phyloP scores from a whole-genome alignment of 257 asterid species.

The Asclepias syriaca region DNA sequence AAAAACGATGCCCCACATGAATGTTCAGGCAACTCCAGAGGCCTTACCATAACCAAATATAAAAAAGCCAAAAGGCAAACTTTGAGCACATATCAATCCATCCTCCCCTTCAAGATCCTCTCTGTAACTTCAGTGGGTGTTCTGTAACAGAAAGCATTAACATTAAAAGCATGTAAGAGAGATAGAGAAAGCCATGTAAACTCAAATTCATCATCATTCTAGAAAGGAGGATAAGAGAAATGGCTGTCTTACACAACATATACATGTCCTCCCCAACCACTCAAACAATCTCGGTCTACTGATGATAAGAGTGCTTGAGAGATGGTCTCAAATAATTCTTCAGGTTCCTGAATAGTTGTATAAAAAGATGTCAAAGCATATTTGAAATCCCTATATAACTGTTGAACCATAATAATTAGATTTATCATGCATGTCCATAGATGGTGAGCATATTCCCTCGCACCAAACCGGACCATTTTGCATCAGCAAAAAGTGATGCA shows the following conservation, averaged over 20 bases:
- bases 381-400: no score
- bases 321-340: conserved; percentile 84
- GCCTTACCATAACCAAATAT: not conserved
- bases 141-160: conserved; percentile 32
- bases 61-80: not conserved
- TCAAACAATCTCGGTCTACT: conserved; percentile 90
- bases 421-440: no score
- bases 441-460: no score
- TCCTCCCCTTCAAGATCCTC: conserved; percentile 88
- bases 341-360: conserved; percentile 56
- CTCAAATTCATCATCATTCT: not conserved
- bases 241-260: conserved; percentile 16
- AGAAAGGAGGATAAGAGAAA: not conserved
- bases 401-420: no score
- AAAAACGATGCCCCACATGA: not conserved
- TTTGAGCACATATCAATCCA: conserved; percentile 36
- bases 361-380: not conserved
- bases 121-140: conserved; percentile 87
- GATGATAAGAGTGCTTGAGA: conserved; percentile 87
- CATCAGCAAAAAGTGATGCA: no score
- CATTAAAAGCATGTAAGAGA: not conserved
- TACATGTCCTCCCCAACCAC: conserved; percentile 99
- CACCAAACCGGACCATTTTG: no score
- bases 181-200: not conserved
- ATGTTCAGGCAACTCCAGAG: not conserved